Base-by-base conservation (phyloP, 306 rosid species). In the Lablab purpureus region DNA sequence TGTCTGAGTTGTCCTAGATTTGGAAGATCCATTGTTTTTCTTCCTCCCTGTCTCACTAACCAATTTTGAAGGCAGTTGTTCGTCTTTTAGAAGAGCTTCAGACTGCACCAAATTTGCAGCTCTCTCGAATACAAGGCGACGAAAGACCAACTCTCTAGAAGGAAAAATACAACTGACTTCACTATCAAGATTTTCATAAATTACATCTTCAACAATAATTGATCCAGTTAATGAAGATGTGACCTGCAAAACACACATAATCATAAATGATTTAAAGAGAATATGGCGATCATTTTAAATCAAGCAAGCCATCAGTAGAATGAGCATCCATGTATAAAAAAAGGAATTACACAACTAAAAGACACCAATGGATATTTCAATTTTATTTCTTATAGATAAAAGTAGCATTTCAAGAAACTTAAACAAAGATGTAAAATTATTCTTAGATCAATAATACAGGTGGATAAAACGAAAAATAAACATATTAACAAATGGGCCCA, bases 101-200 rank as follows among this genome's bases (percentile, higher is more conserved):
- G 99, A 94, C 90, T 94, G 99, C 82, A 94, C 99, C 68, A 94
- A 85, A 82, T 88, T 88, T 65, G 84, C 91, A 75, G 97, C 91
- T 85, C 99, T 88, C 87, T 92, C 92, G 58, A 94, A 94, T 63
- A 94, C 83, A 56, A 94, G 97, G 62, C 99, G 97, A 12, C 99
- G 97, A 74, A 92, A 94, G 76, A 84, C 80, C 86, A 92, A 83
- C 34, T 89, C 93, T 75, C 82, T 80, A 77, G 95, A 88, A 55
- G 92, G 92, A 45, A 88, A 83, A 84, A 88, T 80, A 83, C 75
- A 68, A 73, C 81, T 87, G 79, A 87, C 85, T 77, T 91, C 90
- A 25, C 60, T 73, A 41, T 85, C 87, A 23, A 80, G 91, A 83
- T 84, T 84, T 86, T 94, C 99, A 83, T 92, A 92, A 77, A 87